A percentile compares a stretch with the other conserved stretches of the same genome.
phyloP scores from a whole-genome alignment of 495 filamentous ascomycete genomes.

The Trichocladium uniseriatum region DNA sequence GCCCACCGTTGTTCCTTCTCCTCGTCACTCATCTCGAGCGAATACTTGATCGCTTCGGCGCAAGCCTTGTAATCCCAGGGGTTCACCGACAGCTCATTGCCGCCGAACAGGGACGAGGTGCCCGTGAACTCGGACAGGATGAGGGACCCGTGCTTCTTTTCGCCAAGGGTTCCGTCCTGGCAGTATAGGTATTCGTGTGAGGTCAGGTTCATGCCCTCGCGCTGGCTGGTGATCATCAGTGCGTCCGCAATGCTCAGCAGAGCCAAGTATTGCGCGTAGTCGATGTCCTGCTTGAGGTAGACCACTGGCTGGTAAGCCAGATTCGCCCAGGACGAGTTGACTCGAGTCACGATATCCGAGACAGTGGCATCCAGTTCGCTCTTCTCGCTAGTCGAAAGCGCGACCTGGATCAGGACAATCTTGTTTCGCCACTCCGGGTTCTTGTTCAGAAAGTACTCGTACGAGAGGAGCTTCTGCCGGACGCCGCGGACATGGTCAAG shows the following conservation, averaged over 20 bases:
- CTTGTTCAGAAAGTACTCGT: constrained; percentile 86
- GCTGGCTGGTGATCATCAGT: constrained; percentile 84
- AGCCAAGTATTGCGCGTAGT: constrained; percentile 81
- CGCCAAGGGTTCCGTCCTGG: constrained; percentile 66
- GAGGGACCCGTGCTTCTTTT: constrained; percentile 74
- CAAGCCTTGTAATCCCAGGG: constrained; percentile 88
- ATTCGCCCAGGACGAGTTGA: constrained; percentile 80
- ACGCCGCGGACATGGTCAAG: constrained; percentile 86
- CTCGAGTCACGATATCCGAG: constrained; percentile 83
- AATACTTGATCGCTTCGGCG: constrained; percentile 69
- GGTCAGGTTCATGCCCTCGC: constrained; percentile 93
- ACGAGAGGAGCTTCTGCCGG: constrained; percentile 82
- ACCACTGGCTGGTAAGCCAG: constrained; percentile 83
- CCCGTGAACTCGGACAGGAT: constrained; percentile 93
- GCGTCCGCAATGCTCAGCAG: constrained; percentile 80
- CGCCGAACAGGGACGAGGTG: constrained; percentile 72
- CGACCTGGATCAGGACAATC: constrained; percentile 86
- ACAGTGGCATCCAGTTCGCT: constrained; percentile 77
- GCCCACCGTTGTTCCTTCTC: constrained; percentile 69
- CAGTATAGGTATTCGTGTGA: constrained; percentile 88
- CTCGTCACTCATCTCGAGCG: constrained; percentile 62
- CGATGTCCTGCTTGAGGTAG: constrained; percentile 91
- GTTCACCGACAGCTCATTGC: constrained; percentile 71
- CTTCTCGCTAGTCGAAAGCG: constrained; percentile 78
- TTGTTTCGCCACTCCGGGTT: constrained; percentile 81